A percentile compares a stretch with the other conserved stretches of the same genome.
Evolutionary conservation across 495 filamentous ascomycete genomes (phyloP).

Genomic region (Lasiosphaeria miniovina): DNA sequence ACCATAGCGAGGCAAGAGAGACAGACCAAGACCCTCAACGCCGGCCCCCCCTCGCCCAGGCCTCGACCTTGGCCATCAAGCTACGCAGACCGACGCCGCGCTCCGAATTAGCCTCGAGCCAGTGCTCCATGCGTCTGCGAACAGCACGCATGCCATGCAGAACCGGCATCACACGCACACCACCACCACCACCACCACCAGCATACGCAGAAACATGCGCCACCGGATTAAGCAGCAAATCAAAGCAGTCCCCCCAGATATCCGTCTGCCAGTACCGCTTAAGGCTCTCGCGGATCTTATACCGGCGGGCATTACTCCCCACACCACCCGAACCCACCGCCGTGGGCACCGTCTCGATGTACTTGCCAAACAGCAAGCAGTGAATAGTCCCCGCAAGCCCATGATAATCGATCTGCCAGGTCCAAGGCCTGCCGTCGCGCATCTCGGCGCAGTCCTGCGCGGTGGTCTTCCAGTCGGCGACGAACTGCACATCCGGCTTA

Average conservation of each 20-base stretch:
- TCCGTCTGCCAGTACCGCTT: constrained; percentile 96
- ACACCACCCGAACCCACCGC: constrained; percentile 39
- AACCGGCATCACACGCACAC: constrained; percentile 54
- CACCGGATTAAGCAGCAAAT: constrained; percentile 80
- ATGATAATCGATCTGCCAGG: constrained; percentile 92
- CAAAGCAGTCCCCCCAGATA: constrained; percentile 81
- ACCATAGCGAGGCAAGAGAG: not conserved
- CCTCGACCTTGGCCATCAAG: constrained; percentile 66
- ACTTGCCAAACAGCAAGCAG: constrained; percentile 84
- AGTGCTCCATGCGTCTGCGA: constrained; percentile 78
- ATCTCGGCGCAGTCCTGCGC: constrained; percentile 90
- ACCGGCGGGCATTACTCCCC: constrained; percentile 45
- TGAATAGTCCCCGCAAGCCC: constrained; percentile 85
- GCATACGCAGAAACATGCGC: constrained; percentile 40
- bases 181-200: too few relatives aligned
- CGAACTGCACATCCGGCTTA: constrained; percentile 81
- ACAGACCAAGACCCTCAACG: constrained; percentile 11
- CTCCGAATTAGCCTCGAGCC: constrained; percentile 78
- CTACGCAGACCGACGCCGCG: constrained; percentile 74
- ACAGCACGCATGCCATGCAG: constrained; percentile 60
- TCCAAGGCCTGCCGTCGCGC: constrained; percentile 88
- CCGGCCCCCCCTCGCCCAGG: constrained; percentile 38
- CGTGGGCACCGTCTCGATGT: constrained; percentile 75
- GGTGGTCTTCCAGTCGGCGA: constrained; percentile 89
- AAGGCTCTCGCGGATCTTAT: constrained; percentile 66